phyloP scores from a whole-genome alignment of 352 stramenopile species.

The Pilasporangium apinafurcum region DNA sequence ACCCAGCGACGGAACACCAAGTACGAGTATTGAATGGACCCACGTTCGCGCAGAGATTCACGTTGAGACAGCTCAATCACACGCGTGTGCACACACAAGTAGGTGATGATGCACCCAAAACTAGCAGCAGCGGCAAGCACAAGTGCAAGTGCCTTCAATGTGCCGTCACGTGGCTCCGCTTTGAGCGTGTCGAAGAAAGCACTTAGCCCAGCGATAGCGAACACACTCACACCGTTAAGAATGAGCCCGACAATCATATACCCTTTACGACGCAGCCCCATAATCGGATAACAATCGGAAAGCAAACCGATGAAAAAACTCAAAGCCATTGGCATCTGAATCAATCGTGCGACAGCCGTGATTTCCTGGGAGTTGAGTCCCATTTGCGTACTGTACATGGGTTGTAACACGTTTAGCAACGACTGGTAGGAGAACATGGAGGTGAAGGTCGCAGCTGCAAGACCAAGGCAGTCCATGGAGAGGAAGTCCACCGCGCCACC shows the following conservation, averaged over 20 bases:
- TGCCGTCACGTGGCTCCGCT: neutral
- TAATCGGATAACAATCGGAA: slow-evolving; percentile 89
- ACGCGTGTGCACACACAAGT: slow-evolving; percentile 30
- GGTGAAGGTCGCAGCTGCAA: slow-evolving; percentile 57
- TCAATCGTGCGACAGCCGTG: slow-evolving; percentile 39
- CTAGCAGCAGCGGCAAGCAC: slow-evolving; percentile 19
- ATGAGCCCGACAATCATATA: slow-evolving; percentile 87
- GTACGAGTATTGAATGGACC: slow-evolving; percentile 22
- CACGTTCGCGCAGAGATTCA: slow-evolving; percentile 19
- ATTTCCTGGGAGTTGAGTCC: slow-evolving; percentile 30
- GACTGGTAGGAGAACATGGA: slow-evolving; percentile 65
- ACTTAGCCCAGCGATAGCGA: slow-evolving; percentile 48
- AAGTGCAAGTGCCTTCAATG: slow-evolving; percentile 15
- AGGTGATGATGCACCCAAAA: slow-evolving; percentile 35
- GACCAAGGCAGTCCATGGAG: slow-evolving; percentile 55
- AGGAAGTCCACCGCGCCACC: slow-evolving; percentile 46
- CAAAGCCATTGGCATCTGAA: slow-evolving; percentile 84
- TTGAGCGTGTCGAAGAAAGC: slow-evolving; percentile 28
- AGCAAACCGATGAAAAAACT: slow-evolving; percentile 88
- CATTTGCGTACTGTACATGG: slow-evolving; percentile 52
- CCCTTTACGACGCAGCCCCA: slow-evolving; percentile 82
- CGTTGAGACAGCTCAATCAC: slow-evolving; percentile 34
- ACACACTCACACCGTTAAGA: slow-evolving; percentile 53
- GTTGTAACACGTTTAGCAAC: slow-evolving; percentile 38
- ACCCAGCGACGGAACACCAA: slow-evolving; percentile 23